A percentile compares a stretch with the other conserved stretches of the same genome.
Evolutionary conservation across 345 rosid genomes (phyloP).

Genomic region (Stellera chamaejasme): DNA sequence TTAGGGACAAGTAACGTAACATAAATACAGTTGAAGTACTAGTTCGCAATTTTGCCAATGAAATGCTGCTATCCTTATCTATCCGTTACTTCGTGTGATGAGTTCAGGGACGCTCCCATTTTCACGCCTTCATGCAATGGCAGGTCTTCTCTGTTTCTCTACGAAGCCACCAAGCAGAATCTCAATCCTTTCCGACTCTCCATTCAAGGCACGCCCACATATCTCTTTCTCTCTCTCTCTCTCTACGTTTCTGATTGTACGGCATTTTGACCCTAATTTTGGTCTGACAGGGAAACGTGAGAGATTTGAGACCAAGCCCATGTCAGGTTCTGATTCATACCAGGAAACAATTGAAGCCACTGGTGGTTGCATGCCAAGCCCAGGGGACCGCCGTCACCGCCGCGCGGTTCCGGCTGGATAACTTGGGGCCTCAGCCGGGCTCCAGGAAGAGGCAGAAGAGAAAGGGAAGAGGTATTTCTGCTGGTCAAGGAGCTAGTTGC

Average conservation of each 20-base stretch:
- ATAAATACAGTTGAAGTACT: too few relatives aligned
- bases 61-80: too few relatives aligned
- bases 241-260: background rate
- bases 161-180: slow-evolving; percentile 18
- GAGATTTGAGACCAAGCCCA: slow-evolving; percentile 18
- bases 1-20: too few relatives aligned
- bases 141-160: slow-evolving; percentile 26
- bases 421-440: slow-evolving; percentile 86
- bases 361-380: slow-evolving; percentile 29
- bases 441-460: slow-evolving; percentile 84
- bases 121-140: slow-evolving; percentile 21
- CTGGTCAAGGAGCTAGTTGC: slow-evolving; percentile 90
- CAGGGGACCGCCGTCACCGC: slow-evolving; percentile 12
- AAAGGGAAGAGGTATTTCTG: slow-evolving; percentile 85
- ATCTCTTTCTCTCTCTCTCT: background rate
- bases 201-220: slow-evolving; percentile 19
- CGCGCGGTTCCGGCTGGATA: slow-evolving; percentile 57
- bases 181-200: slow-evolving; percentile 11
- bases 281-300: slow-evolving; percentile 29
- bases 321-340: slow-evolving; percentile 18
- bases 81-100: too few relatives aligned
- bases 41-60: too few relatives aligned
- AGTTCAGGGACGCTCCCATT: background rate
- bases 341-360: slow-evolving; percentile 13
- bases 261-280: background rate